Percentiles rank a stretch among this genome's conserved stretches.
These are phyloP conservation scores for Umbelopsis sp. DNA, from an alignment of 371 early-diverging fungal genomes.

Conservation along the genomic window DNA sequence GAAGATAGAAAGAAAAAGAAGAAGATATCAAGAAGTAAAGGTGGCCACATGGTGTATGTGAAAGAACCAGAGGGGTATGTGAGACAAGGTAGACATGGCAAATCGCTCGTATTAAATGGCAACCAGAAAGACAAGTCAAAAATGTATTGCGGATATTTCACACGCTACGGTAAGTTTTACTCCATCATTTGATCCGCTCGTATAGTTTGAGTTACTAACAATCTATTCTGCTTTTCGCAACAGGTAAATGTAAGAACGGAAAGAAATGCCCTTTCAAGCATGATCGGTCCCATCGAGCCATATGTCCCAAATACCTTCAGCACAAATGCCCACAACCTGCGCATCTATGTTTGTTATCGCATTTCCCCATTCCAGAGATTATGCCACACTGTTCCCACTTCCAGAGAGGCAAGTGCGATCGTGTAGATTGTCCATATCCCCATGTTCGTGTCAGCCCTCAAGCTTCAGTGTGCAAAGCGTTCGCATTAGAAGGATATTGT, in stretches of 20 bases:
- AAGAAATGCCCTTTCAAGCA: constrained; percentile 46
- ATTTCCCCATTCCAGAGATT: constrained; percentile 49
- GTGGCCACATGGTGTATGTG: constrained; percentile 46
- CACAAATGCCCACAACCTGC: constrained; percentile 44
- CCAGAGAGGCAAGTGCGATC: constrained; percentile 53
- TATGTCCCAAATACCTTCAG: constrained; percentile 57
- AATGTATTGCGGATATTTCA: constrained; percentile 42
- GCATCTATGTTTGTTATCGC: constrained; percentile 49
- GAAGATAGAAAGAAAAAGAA: constrained; percentile 13
- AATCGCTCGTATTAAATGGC: constrained; percentile 35
- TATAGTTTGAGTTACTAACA: neutral
- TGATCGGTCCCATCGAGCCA: constrained; percentile 54
- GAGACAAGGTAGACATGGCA: constrained; percentile 36
- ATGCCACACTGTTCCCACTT: constrained; percentile 62
- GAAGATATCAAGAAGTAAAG: constrained; percentile 26
- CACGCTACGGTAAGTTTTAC: constrained; percentile 43
- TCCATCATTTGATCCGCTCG: neutral
- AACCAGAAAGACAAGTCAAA: constrained; percentile 7
- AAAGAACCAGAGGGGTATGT: constrained; percentile 48
- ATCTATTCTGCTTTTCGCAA: neutral
- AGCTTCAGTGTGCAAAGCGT: constrained; percentile 59
- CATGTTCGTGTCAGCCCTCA: constrained; percentile 57
- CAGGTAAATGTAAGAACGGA: constrained; percentile 46
- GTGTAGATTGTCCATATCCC: constrained; percentile 49
- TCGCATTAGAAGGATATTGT: constrained; percentile 64